Evolutionary conservation across 768 basidiomycete species (phyloP).

Genomic region (Suillus cothurnatus): DNA sequence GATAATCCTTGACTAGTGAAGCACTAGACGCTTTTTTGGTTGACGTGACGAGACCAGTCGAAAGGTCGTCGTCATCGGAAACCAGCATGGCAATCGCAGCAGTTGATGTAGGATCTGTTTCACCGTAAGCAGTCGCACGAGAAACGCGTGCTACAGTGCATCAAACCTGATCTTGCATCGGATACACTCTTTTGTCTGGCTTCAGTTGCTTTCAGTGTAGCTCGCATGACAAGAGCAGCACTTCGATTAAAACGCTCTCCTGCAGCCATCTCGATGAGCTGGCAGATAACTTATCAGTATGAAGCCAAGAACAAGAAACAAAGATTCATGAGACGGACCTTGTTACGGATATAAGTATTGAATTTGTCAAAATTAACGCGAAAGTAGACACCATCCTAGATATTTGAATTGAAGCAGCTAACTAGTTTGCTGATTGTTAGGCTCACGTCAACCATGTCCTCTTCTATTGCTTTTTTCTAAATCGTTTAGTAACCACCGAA

Average conservation of each 20-base stretch:
- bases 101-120: slow-evolving; percentile 64
- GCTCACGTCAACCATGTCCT: slow-evolving; percentile 70
- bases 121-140: slow-evolving; percentile 3
- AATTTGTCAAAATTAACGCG: slow-evolving; percentile 90
- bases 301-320: slow-evolving; percentile 3
- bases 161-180: slow-evolving; percentile 65
- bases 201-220: slow-evolving; percentile 72
- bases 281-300: slow-evolving; percentile 18
- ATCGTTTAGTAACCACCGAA: slow-evolving; percentile 15
- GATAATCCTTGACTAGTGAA: slow-evolving; percentile 73
- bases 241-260: slow-evolving; percentile 79
- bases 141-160: slow-evolving; percentile 9
- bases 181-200: slow-evolving; percentile 57
- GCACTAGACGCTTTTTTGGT: slow-evolving; percentile 56
- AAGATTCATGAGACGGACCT: slow-evolving; percentile 47
- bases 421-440: not conserved
- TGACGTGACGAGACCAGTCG: slow-evolving; percentile 59
- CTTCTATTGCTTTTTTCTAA: slow-evolving; percentile 52
- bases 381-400: slow-evolving; percentile 73
- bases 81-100: slow-evolving; percentile 66
- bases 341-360: slow-evolving; percentile 84
- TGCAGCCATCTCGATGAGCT: slow-evolving; percentile 81
- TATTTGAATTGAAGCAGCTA: not conserved
- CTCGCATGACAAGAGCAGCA: slow-evolving; percentile 71
- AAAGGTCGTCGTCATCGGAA: slow-evolving; percentile 61